These are phyloP conservation scores for Solanum sejunctum DNA, from an alignment of 257 asterid genomes.

Conservation along the genomic window DNA sequence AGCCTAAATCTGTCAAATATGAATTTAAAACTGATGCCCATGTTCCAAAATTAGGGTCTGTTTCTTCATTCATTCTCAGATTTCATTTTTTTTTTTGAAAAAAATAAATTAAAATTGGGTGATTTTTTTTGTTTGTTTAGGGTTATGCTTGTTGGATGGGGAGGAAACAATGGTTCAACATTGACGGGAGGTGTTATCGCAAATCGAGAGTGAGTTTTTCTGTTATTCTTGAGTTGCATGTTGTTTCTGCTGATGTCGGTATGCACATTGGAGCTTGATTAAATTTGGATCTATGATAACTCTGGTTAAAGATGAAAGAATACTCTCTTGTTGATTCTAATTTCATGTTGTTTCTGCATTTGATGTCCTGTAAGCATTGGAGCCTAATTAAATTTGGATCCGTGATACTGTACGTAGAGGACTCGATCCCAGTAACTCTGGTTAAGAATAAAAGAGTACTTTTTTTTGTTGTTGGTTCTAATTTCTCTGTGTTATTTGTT, in stretches of 20 bases:
- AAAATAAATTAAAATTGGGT: neutral
- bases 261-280: too few relatives aligned
- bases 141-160: conserved; percentile 99
- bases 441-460: too few relatives aligned
- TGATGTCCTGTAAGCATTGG: too few relatives aligned
- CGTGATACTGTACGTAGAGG: too few relatives aligned
- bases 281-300: too few relatives aligned
- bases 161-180: conserved; percentile 97
- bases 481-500: neutral
- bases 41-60: conserved; percentile 87
- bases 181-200: conserved; percentile 92
- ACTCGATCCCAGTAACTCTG: too few relatives aligned
- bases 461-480: neutral
- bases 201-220: conserved; percentile 66
- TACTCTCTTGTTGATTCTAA: neutral
- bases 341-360: neutral
- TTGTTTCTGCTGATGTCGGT: too few relatives aligned
- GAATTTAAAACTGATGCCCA: conserved; percentile 69
- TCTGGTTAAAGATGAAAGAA: too few relatives aligned
- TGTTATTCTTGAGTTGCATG: neutral
- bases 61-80: neutral
- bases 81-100: neutral
- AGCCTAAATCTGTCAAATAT: conserved; percentile 76
- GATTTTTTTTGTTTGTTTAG: conserved; percentile 12
- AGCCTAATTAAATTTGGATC: too few relatives aligned